Evolutionary conservation across 345 rosid genomes (phyloP).

Genomic region (Aegle marmelos): DNA sequence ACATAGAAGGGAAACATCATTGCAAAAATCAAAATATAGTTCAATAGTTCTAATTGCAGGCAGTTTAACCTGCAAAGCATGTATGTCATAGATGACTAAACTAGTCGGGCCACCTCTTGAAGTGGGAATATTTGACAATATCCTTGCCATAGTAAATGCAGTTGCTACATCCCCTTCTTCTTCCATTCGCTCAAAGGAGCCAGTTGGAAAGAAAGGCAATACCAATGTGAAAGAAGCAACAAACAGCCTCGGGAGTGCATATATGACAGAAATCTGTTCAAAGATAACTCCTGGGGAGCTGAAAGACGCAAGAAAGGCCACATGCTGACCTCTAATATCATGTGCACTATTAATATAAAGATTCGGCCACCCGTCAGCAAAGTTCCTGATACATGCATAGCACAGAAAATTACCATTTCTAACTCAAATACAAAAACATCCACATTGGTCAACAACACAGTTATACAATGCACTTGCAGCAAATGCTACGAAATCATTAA

Average conservation of each 20-base stretch:
- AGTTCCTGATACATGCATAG: constrained; percentile 56
- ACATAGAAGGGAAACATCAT: not conserved
- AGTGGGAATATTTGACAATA: constrained; percentile 87
- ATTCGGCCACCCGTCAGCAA: constrained; percentile 94
- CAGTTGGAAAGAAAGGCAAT: constrained; percentile 95
- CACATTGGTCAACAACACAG: not conserved
- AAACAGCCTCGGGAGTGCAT: constrained; percentile 85
- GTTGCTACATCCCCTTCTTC: constrained; percentile 99
- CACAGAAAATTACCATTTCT: constrained; percentile 10
- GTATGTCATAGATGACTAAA: constrained; percentile 90
- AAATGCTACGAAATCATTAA: not conserved
- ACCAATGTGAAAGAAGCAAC: constrained; percentile 93
- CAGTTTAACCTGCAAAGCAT: constrained; percentile 80
- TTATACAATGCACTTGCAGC: not conserved
- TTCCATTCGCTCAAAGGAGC: constrained; percentile 98
- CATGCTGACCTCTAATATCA: constrained; percentile 89
- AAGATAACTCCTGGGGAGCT: constrained; percentile 91
- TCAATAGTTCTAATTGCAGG: not conserved
- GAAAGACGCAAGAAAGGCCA: constrained; percentile 91
- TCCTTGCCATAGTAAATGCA: constrained; percentile 97
- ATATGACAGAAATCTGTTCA: constrained; percentile 96
- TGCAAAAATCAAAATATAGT: not conserved
- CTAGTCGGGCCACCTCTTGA: constrained; percentile 99
- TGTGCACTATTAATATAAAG: constrained; percentile 90
- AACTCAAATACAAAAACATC: not conserved